These are phyloP conservation scores for Trichoderma endophyticum DNA, from an alignment of 2,329 filamentous ascomycete species.

Conservation along the genomic window DNA sequence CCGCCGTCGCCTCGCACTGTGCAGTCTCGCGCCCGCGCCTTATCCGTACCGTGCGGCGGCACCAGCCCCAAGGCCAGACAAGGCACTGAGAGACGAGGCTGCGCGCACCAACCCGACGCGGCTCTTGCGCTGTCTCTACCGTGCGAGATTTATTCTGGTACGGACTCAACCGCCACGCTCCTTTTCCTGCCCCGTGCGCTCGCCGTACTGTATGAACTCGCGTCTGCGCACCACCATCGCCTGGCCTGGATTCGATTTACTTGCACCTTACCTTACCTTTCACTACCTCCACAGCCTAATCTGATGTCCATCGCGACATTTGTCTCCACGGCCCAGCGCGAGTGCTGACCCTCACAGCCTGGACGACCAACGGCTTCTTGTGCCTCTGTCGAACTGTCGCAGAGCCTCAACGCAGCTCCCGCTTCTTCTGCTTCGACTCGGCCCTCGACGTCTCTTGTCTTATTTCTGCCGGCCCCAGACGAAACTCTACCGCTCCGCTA, in stretches of 20 bases:
- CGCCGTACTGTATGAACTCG: slow-evolving; percentile 20
- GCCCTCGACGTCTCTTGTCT: neutral
- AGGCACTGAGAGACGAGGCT: neutral
- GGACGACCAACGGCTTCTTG: slow-evolving; percentile 20
- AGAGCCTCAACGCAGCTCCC: neutral
- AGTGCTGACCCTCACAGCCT: slow-evolving; percentile 22
- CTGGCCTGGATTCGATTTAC: slow-evolving; percentile 11
- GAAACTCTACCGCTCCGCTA: neutral
- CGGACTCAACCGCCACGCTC: slow-evolving; percentile 13
- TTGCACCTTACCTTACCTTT: slow-evolving; percentile 20
- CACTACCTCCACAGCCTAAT: slow-evolving; percentile 23
- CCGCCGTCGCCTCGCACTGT: slow-evolving; percentile 16
- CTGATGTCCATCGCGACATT: slow-evolving; percentile 26
- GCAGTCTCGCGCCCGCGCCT: slow-evolving; percentile 7
- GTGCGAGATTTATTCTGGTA: neutral
- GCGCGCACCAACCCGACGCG: neutral
- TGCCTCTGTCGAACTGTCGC: slow-evolving; percentile 4
- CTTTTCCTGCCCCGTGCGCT: slow-evolving; percentile 10
- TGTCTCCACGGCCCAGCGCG: slow-evolving; percentile 27
- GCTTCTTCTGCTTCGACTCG: neutral
- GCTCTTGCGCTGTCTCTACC: neutral
- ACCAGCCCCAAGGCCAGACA: neutral
- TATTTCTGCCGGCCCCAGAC: neutral
- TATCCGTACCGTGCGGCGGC: slow-evolving; percentile 15
- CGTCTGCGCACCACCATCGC: slow-evolving; percentile 18